Evolutionary conservation across 768 basidiomycete species (phyloP).

Genomic region (Filobasidium wieringae): DNA sequence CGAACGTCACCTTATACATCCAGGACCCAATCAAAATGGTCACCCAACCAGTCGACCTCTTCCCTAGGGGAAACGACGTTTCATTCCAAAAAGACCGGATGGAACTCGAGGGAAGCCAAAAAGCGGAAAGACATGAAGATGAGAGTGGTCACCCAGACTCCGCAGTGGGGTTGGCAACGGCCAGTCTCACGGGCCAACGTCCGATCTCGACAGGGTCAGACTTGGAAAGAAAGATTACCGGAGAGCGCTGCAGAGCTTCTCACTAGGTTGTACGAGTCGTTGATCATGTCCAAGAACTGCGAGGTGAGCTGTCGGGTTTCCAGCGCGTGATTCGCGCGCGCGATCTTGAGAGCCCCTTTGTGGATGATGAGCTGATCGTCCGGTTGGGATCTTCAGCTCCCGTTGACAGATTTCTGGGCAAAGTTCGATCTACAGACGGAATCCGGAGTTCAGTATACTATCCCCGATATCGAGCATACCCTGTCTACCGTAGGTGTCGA

Average conservation of each 20-base stretch:
- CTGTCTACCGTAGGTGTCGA: constrained; percentile 13
- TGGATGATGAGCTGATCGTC: not conserved
- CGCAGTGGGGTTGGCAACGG: not conserved
- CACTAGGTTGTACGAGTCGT: constrained; percentile 6
- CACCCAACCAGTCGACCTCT: too few species aligned
- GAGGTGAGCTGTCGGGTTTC: constrained; percentile 6
- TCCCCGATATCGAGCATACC: constrained; percentile 7
- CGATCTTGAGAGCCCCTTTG: not conserved
- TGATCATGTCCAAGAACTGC: constrained; percentile 10
- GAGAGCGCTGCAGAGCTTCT: constrained; percentile 2
- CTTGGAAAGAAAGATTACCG: constrained; percentile 1
- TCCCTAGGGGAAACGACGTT: too few species aligned
- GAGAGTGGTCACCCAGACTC: constrained; percentile 4
- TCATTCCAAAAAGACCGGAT: too few species aligned
- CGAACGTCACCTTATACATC: too few species aligned
- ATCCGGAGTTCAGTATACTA: not conserved
- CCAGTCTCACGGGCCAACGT: not conserved
- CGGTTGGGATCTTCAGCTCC: not conserved
- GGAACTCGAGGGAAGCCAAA: not conserved
- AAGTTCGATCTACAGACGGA: not conserved
- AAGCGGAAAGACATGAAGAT: constrained; percentile 9
- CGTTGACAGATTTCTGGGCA: constrained; percentile 1
- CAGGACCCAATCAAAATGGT: too few species aligned
- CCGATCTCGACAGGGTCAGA: not conserved
- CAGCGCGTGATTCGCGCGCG: not conserved